phyloP scores from a whole-genome alignment of 768 basidiomycete species.

The Naganishia friedmannii region DNA sequence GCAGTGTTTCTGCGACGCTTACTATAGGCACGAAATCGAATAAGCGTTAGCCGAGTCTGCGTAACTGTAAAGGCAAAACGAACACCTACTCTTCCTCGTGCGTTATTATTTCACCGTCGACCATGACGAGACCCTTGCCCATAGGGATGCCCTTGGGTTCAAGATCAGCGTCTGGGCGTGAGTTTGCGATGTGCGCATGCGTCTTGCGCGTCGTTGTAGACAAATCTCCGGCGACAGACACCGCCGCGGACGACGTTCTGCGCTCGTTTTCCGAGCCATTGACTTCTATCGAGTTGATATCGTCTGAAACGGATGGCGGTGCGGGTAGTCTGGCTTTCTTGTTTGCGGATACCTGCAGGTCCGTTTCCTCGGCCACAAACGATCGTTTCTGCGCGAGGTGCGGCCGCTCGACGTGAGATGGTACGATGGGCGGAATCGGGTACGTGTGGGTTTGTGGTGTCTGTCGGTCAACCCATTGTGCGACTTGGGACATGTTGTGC shows the following conservation, averaged over 20 bases:
- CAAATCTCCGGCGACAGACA: conserved; percentile 9
- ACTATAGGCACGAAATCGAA: not conserved
- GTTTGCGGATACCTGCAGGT: not conserved
- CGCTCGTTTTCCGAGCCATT: not conserved
- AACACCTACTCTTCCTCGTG: conserved; percentile 28
- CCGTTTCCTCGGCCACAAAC: not conserved
- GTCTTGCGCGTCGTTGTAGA: not conserved
- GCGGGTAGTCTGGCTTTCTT: conserved; percentile 5
- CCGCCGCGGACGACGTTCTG: not conserved
- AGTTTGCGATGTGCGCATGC: not conserved
- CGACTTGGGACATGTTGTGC: conserved; percentile 7
- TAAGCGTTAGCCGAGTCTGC: not conserved
- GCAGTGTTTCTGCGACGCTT: conserved; percentile 51
- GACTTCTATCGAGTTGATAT: not conserved
- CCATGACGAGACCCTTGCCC: conserved; percentile 22
- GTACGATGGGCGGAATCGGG: not conserved
- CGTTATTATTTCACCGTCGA: conserved; percentile 28
- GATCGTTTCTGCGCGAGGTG: not conserved
- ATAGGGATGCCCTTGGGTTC: conserved; percentile 19
- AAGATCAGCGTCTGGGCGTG: conserved; percentile 2
- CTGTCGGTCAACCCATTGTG: conserved; percentile 14
- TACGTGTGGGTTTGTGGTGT: not conserved
- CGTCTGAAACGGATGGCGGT: not conserved
- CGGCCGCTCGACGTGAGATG: not conserved
- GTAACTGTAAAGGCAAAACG: not conserved